phyloP scores from a whole-genome alignment of 1,284 basidiomycete species.

The Cryptococcus deneoformans region DNA sequence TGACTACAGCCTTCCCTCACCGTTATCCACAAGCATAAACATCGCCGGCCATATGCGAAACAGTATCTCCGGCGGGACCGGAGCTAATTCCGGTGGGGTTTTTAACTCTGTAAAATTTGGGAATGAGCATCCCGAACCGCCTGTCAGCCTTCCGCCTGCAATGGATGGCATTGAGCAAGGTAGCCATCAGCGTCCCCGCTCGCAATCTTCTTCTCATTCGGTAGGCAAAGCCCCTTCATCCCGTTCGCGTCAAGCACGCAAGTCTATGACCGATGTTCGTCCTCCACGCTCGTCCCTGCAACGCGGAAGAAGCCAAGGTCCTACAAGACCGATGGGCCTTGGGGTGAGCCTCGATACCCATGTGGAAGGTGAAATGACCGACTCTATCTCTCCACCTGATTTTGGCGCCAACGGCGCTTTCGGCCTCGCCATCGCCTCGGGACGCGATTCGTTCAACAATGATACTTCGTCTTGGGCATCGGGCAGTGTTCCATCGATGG shows the following conservation, averaged over 20 bases:
- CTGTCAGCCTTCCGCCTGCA: conserved; percentile 18
- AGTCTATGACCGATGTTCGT: conserved; percentile 40
- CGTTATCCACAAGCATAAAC: conserved; percentile 16
- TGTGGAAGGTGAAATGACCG: conserved; percentile 23
- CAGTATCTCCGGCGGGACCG: background rate
- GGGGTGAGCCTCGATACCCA: conserved; percentile 29
- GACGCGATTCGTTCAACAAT: conserved; percentile 7
- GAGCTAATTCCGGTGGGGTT: conserved; percentile 2
- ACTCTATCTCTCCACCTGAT: conserved; percentile 26
- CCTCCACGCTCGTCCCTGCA: conserved; percentile 17
- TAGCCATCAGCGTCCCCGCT: conserved; percentile 24
- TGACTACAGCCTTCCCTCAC: conserved; percentile 36
- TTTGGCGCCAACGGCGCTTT: conserved; percentile 14
- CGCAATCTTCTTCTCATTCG: conserved; percentile 30
- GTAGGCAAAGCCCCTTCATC: conserved; percentile 32
- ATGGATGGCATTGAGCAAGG: background rate
- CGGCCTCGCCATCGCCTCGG: conserved; percentile 27
- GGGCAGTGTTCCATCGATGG: conserved; percentile 22
- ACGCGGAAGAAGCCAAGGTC: conserved; percentile 10
- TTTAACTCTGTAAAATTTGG: conserved; percentile 34
- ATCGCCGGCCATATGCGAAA: background rate
- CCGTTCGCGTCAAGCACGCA: conserved; percentile 25
- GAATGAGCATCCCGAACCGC: conserved; percentile 35
- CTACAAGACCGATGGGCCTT: conserved; percentile 14
- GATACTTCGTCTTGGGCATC: conserved; percentile 12